A percentile compares a stretch with the other conserved stretches of the same genome.
phyloP scores from a whole-genome alignment of 768 basidiomycete genomes.

The Rhodotorula diobovata region DNA sequence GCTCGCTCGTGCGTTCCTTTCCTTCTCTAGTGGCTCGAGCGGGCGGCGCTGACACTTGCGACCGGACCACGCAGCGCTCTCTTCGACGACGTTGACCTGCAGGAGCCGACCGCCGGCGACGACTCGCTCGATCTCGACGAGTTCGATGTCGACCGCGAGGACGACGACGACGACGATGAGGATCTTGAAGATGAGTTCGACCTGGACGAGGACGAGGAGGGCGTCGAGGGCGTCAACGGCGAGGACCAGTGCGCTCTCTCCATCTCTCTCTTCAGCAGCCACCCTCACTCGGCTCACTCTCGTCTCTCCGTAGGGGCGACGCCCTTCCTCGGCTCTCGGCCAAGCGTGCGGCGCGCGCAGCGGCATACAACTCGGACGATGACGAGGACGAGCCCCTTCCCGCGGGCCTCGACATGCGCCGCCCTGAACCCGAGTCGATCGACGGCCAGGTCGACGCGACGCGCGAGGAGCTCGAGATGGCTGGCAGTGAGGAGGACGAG shows the following conservation, averaged over 20 bases:
- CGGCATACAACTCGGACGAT: slow-evolving; percentile 37
- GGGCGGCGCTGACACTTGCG: background rate
- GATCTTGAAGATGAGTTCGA: slow-evolving; percentile 31
- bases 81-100: slow-evolving; percentile 41
- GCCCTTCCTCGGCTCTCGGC: background rate
- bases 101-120: slow-evolving; percentile 16
- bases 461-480: slow-evolving; percentile 50
- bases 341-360: slow-evolving; percentile 35
- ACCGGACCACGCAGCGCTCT: slow-evolving; percentile 21
- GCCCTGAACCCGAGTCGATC: slow-evolving; percentile 28
- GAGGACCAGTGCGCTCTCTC: background rate
- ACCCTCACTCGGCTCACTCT: background rate
- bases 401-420: slow-evolving; percentile 19
- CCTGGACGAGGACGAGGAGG: slow-evolving; percentile 1
- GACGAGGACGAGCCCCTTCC: slow-evolving; percentile 19
- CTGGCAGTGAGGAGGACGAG: slow-evolving; percentile 49
- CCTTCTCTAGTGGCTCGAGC: background rate
- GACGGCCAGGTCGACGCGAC: slow-evolving; percentile 32
- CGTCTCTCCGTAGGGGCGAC: background rate
- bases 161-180: slow-evolving; percentile 24
- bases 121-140: slow-evolving; percentile 39
- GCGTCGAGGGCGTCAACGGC: background rate
- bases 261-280: too few species aligned
- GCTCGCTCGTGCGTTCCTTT: slow-evolving; percentile 48
- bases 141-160: slow-evolving; percentile 47